phyloP scores from a whole-genome alignment of 2,329 filamentous ascomycete species.

The Bipolaris zeicola region DNA sequence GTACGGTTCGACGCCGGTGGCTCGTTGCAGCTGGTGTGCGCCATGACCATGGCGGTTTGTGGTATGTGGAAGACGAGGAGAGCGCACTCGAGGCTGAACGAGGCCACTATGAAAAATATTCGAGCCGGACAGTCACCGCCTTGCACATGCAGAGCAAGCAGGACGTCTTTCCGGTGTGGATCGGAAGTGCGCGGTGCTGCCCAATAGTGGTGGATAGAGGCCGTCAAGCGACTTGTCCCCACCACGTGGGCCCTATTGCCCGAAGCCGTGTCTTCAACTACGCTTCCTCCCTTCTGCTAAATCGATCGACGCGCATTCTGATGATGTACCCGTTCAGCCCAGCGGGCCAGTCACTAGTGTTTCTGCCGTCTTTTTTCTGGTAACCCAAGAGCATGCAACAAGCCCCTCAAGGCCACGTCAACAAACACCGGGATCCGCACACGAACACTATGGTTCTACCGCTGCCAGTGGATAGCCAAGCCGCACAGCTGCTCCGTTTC shows the following conservation, averaged over 20 bases:
- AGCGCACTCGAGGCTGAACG: slow-evolving; percentile 12
- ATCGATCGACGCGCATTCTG: slow-evolving; percentile 10
- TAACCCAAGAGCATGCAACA: background rate
- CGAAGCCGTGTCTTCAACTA: slow-evolving; percentile 13
- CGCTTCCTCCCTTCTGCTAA: slow-evolving; percentile 7
- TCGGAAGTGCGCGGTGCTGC: slow-evolving; percentile 18
- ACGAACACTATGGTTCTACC: slow-evolving; percentile 5
- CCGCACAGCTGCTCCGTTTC: background rate
- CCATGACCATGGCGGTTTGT: slow-evolving; percentile 32
- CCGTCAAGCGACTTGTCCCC: slow-evolving; percentile 21
- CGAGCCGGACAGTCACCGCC: slow-evolving; percentile 39
- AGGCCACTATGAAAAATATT: slow-evolving; percentile 19
- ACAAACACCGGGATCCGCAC: slow-evolving; percentile 12
- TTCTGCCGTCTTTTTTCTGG: background rate
- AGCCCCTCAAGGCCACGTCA: slow-evolving; percentile 18
- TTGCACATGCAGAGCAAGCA: slow-evolving; percentile 25
- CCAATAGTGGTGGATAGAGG: slow-evolving; percentile 22
- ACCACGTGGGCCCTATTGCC: slow-evolving; percentile 13
- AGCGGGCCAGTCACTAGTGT: slow-evolving; percentile 1
- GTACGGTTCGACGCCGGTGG: slow-evolving; percentile 10
- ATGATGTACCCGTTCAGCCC: background rate
- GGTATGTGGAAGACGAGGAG: slow-evolving; percentile 21
- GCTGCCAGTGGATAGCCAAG: background rate
- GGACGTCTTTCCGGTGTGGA: slow-evolving; percentile 22
- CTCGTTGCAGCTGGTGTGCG: slow-evolving; percentile 7